Evolutionary conservation across 805 yeast species (phyloP).

Genomic region (Saturnispora dispora): DNA sequence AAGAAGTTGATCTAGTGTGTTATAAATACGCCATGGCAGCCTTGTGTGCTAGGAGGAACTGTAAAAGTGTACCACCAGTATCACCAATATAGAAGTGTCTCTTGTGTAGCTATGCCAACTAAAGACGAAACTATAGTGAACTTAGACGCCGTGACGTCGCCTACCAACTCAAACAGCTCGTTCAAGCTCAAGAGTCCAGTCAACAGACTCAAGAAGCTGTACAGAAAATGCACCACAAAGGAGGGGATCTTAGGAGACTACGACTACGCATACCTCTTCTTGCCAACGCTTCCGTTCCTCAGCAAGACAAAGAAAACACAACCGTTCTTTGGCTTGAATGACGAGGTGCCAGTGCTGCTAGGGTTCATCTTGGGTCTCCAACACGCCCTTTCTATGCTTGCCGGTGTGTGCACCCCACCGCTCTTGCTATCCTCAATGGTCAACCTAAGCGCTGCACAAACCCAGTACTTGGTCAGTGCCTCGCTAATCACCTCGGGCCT

Average conservation of each 20-base stretch:
- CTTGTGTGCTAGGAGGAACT: neutral
- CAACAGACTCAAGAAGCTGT: neutral
- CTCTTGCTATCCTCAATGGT: constrained; percentile 59
- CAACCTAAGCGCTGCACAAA: constrained; percentile 38
- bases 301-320: constrained; percentile 38
- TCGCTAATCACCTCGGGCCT: constrained; percentile 63
- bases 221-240: constrained; percentile 42
- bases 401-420: constrained; percentile 84
- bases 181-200: neutral
- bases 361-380: constrained; percentile 79
- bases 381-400: constrained; percentile 84
- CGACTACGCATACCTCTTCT: constrained; percentile 70
- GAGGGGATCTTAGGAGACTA: constrained; percentile 83
- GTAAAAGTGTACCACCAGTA: neutral
- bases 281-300: constrained; percentile 70
- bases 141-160: neutral
- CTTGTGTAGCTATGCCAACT: neutral
- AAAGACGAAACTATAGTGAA: neutral
- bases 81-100: neutral
- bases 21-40: neutral
- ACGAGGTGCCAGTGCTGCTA: constrained; percentile 68
- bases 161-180: neutral
- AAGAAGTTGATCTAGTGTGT: neutral
- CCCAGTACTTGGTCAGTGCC: constrained; percentile 64
- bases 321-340: constrained; percentile 77